Percentiles rank a stretch among this genome's conserved stretches.
phyloP scores from a whole-genome alignment of 1,139 yeast species.

The Kodamaea sp. region DNA sequence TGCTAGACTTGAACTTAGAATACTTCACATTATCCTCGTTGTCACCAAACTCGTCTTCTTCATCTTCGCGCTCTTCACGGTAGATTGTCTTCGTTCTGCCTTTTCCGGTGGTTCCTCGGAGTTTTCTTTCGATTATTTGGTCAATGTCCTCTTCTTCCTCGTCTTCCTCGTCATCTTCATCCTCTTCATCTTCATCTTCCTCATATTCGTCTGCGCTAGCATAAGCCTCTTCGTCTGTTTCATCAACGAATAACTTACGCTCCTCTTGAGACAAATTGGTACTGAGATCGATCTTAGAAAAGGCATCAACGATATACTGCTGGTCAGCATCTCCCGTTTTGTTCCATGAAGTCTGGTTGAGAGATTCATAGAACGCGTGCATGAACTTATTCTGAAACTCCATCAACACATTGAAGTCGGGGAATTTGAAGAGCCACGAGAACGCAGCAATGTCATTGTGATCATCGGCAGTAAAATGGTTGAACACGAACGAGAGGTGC shows the following conservation, averaged over 20 bases:
- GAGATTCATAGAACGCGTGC: conserved; percentile 61
- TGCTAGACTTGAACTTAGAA: conserved; percentile 17
- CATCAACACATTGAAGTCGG: conserved; percentile 37
- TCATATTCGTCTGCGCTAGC: not conserved
- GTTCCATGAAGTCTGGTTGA: conserved; percentile 54
- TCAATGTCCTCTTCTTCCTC: conserved; percentile 10
- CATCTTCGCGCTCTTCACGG: conserved; percentile 12
- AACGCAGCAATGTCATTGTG: conserved; percentile 35
- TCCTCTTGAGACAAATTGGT: conserved; percentile 10
- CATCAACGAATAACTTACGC: conserved; percentile 15
- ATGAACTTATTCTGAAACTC: conserved; percentile 55
- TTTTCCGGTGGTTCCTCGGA: not conserved
- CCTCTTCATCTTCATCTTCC: conserved; percentile 9
- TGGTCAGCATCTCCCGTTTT: conserved; percentile 15
- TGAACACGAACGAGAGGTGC: conserved; percentile 64
- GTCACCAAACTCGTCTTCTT: conserved; percentile 25
- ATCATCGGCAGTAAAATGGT: conserved; percentile 33
- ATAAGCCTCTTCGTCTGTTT: not conserved
- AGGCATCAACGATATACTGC: conserved; percentile 29
- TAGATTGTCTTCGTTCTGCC: not conserved
- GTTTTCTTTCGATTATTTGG: conserved; percentile 4
- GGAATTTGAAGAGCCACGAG: conserved; percentile 68
- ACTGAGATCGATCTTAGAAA: conserved; percentile 28
- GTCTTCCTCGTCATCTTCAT: not conserved
- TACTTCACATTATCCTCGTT: conserved; percentile 16